Percentiles rank a stretch among this genome's conserved stretches.
These are phyloP conservation scores for Pisolithus albus DNA, from an alignment of 768 basidiomycete genomes.

Conservation along the genomic window DNA sequence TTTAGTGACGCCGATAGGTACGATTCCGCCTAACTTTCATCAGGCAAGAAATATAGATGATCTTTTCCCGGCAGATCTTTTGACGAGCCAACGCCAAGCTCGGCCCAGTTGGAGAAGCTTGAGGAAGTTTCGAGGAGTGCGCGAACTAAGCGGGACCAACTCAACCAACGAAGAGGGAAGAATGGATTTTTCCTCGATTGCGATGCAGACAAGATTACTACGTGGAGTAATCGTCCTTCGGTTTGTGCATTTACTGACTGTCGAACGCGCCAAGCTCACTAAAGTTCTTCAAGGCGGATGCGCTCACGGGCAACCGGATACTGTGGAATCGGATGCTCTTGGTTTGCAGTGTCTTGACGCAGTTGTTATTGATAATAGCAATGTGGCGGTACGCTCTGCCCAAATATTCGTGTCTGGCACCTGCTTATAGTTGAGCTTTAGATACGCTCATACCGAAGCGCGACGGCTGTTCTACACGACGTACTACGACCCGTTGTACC, in stretches of 20 bases:
- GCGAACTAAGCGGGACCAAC: slow-evolving; percentile 41
- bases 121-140: slow-evolving; percentile 48
- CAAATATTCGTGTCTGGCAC: background rate
- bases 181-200: slow-evolving; percentile 29
- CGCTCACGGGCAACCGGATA: slow-evolving; percentile 12
- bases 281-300: slow-evolving; percentile 13
- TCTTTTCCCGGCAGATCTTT: slow-evolving; percentile 28
- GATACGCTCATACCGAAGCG: slow-evolving; percentile 42
- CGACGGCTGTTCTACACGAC: slow-evolving; percentile 59
- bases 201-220: slow-evolving; percentile 28
- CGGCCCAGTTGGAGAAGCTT: slow-evolving; percentile 42
- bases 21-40: slow-evolving; percentile 2
- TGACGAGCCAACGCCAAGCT: slow-evolving; percentile 33
- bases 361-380: slow-evolving; percentile 39
- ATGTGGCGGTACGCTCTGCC: slow-evolving; percentile 52
- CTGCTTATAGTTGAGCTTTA: slow-evolving; percentile 18
- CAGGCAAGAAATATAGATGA: slow-evolving; percentile 3
- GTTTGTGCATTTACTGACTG: slow-evolving; percentile 26
- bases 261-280: slow-evolving; percentile 5
- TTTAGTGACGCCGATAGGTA: slow-evolving; percentile 57
- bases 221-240: slow-evolving; percentile 31
- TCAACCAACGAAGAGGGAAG: slow-evolving; percentile 39
- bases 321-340: slow-evolving; percentile 26
- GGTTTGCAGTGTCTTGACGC: slow-evolving; percentile 34
- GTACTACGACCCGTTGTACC: slow-evolving; percentile 75